Conservation (phyloP, 129 eudicot species). For the Cynara cardunculus region DNA sequence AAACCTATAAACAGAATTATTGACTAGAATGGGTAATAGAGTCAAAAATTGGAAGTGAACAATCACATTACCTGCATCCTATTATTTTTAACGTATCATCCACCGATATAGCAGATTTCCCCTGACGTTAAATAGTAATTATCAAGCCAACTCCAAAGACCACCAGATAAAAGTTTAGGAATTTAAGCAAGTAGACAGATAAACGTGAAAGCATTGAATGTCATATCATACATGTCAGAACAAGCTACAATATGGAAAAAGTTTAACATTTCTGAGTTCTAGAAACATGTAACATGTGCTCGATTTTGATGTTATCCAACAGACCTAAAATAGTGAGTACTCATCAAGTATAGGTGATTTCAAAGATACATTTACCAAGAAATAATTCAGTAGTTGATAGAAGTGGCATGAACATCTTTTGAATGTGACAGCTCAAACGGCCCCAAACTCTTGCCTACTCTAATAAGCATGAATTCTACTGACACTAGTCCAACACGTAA, state of each 20-base stretch:
- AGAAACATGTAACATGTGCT: neutral
- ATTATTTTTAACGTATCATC: constrained; percentile 83
- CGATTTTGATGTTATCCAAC: neutral
- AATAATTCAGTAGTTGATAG: neutral
- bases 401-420: neutral
- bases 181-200: neutral
- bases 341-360: neutral
- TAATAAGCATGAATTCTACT: neutral
- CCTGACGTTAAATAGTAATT: constrained; percentile 38
- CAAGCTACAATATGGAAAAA: neutral
- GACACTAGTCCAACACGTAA: neutral
- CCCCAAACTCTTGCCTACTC: neutral
- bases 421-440: neutral
- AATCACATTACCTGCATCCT: constrained; percentile 74
- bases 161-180: neutral
- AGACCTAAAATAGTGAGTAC: neutral
- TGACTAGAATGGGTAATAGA: neutral
- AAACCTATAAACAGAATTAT: constrained; percentile 15
- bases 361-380: neutral
- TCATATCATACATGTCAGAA: neutral
- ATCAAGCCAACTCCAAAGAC: constrained; percentile 15
- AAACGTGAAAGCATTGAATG: neutral
- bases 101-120: constrained; percentile 76
- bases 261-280: neutral
- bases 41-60: neutral